phyloP scores from a whole-genome alignment of 106 monocot genomes.

The Dioscorea zingiberensis region DNA sequence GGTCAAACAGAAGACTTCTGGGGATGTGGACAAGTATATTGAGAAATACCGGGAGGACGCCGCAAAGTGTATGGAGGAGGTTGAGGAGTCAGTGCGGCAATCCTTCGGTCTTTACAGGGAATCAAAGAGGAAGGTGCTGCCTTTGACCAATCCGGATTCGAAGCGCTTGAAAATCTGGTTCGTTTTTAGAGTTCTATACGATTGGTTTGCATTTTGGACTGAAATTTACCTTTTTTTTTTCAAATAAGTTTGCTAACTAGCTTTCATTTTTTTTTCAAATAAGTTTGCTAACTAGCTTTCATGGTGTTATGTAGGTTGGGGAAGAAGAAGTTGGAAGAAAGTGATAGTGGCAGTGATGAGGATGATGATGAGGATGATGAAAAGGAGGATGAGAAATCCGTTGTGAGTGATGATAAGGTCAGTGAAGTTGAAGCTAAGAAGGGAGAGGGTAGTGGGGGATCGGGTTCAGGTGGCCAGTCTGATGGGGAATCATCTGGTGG shows the following conservation, averaged over 20 bases:
- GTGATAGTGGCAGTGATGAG: slow-evolving; percentile 42
- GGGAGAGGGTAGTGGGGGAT: slow-evolving; percentile 20
- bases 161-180: slow-evolving; percentile 88
- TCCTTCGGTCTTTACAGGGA: slow-evolving; percentile 69
- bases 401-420: slow-evolving; percentile 56
- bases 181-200: not conserved
- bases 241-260: not conserved
- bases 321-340: slow-evolving; percentile 66
- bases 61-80: slow-evolving; percentile 57
- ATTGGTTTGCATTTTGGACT: not conserved
- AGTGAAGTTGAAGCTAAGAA: slow-evolving; percentile 18
- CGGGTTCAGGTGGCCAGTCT: slow-evolving; percentile 29
- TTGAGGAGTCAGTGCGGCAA: slow-evolving; percentile 73
- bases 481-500: slow-evolving; percentile 48
- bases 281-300: not conserved
- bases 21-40: slow-evolving; percentile 51
- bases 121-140: slow-evolving; percentile 57
- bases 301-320: slow-evolving; percentile 55
- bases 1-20: slow-evolving; percentile 39
- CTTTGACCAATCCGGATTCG: slow-evolving; percentile 20
- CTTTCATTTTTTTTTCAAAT: not conserved
- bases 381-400: slow-evolving; percentile 50
- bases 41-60: slow-evolving; percentile 57
- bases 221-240: not conserved
- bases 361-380: slow-evolving; percentile 37